Percentiles rank a stretch among this genome's conserved stretches.
Conservation (phyloP, 2,329 filamentous ascomycete species). For the Xylariales sp. region DNA sequence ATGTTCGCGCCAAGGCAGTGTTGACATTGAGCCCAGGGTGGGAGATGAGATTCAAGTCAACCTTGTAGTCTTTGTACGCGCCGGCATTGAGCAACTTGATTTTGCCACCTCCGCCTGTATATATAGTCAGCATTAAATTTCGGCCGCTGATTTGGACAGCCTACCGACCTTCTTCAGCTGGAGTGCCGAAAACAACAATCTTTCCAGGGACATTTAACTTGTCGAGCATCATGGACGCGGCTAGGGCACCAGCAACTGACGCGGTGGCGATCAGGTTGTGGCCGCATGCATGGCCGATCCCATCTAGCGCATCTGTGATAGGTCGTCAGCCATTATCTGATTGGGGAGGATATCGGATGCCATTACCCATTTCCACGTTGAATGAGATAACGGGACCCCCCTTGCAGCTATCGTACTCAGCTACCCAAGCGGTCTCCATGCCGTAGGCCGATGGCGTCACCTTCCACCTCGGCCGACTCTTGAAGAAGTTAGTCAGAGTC, state of each 20-base stretch:
- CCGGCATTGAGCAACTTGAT: conserved; percentile 39
- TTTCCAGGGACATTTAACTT: conserved; percentile 36
- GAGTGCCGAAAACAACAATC: conserved; percentile 45
- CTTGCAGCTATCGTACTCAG: conserved; percentile 40
- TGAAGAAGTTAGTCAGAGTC: conserved; percentile 42
- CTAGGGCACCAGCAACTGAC: conserved; percentile 42
- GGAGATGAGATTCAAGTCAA: conserved; percentile 33
- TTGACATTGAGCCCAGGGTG: conserved; percentile 39
- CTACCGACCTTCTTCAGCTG: conserved; percentile 50
- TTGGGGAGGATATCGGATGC: too few relatives aligned
- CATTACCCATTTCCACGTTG: conserved; percentile 41
- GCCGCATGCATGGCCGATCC: conserved; percentile 48
- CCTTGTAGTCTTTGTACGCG: conserved; percentile 34
- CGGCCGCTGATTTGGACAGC: too few relatives aligned
- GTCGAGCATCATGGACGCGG: conserved; percentile 38
- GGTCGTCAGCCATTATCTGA: too few relatives aligned
- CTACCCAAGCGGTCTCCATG: conserved; percentile 48
- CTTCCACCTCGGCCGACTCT: conserved; percentile 37
- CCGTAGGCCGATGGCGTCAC: conserved; percentile 48
- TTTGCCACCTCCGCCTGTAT: conserved; percentile 41
- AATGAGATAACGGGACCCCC: conserved; percentile 42
- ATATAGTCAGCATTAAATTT: too few relatives aligned
- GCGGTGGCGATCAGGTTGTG: conserved; percentile 50
- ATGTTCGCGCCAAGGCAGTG: conserved; percentile 44
- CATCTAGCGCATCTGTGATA: conserved; percentile 45